These are phyloP conservation scores for Hsuehochloa calcarea DNA, from an alignment of 176 grass and related monocot genomes.

Conservation along the genomic window DNA sequence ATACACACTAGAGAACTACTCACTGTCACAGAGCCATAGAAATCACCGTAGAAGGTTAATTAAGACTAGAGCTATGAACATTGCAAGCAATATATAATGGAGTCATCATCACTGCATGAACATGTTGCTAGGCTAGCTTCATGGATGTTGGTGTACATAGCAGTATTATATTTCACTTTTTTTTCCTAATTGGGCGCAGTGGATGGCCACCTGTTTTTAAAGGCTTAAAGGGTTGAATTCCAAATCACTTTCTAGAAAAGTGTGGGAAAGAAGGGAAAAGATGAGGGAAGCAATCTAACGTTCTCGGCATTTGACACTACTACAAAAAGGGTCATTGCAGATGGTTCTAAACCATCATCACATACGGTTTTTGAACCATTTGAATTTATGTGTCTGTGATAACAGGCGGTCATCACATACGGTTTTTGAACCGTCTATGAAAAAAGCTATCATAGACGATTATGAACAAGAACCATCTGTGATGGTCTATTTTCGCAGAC, in stretches of 20 bases:
- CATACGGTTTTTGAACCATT: no score
- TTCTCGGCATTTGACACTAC: constrained; percentile 37
- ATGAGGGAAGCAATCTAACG: constrained; percentile 28
- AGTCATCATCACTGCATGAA: neutral
- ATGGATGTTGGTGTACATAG: neutral
- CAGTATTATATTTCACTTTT: neutral
- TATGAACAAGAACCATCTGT: no score
- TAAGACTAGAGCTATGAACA: neutral
- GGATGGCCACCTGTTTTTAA: constrained; percentile 27
- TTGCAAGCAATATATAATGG: neutral
- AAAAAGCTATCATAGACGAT: no score
- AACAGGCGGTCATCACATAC: no score
- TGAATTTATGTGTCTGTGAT: no score
- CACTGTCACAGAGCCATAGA: neutral
- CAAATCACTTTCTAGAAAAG: constrained; percentile 27
- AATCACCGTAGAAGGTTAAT: neutral
- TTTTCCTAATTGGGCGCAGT: neutral
- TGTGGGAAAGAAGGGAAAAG: constrained; percentile 29
- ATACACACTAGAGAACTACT: constrained; percentile 3
- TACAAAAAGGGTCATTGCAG: no score
- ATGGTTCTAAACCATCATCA: no score
- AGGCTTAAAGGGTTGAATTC: constrained; percentile 48
- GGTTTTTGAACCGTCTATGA: no score
- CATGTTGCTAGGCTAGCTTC: neutral
- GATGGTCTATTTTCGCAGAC: no score